phyloP scores from a whole-genome alignment of 257 asterid species.

The Nicotiana sylvestris region DNA sequence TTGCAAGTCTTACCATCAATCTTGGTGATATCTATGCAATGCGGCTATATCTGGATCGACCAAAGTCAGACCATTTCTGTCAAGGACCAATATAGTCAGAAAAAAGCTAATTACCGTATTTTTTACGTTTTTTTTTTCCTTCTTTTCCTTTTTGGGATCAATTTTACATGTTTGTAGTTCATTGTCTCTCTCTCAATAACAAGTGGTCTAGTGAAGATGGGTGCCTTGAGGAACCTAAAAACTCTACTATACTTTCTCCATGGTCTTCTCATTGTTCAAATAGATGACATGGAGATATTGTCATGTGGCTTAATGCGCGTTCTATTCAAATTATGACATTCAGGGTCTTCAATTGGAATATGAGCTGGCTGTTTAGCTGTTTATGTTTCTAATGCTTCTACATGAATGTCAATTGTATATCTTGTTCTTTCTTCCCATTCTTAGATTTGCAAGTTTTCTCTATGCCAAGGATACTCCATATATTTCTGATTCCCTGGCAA shows the following conservation, averaged over 20 bases:
- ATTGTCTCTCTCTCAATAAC: neutral
- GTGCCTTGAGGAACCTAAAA: neutral
- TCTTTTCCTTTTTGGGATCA: neutral
- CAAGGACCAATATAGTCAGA: neutral
- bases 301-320: neutral
- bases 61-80: neutral
- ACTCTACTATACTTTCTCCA: neutral
- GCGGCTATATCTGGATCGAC: neutral
- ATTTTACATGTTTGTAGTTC: neutral
- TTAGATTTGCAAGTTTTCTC: neutral
- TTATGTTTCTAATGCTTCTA: neutral
- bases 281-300: neutral
- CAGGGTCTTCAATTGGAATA: neutral
- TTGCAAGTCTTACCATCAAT: neutral
- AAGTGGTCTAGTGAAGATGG: neutral
- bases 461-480: neutral
- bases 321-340: neutral
- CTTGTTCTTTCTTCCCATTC: neutral
- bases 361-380: neutral
- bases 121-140: neutral
- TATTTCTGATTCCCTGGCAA: neutral
- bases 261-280: neutral
- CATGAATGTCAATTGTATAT: neutral
- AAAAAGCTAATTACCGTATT: neutral
- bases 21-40: neutral